Evolutionary conservation across 805 yeast species (phyloP), one percentile per base, ranked within the genome.

Genomic region (Yarrowia alimentaria): DNA sequence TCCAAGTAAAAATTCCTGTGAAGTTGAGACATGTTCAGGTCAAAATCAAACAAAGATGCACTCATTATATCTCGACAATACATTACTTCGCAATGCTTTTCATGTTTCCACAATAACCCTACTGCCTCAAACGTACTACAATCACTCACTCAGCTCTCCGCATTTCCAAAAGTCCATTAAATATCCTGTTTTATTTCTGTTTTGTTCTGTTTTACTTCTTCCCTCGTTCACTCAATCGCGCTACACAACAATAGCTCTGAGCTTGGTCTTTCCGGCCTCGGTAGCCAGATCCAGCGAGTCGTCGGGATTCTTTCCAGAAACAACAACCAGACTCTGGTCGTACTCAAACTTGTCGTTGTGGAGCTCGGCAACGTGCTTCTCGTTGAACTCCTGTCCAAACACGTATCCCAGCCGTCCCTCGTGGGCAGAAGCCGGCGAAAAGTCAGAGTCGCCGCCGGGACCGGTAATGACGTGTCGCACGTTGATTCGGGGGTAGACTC

Each of bases 251-350:
- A 43, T 43, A 4, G 37, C 37, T 30, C 50, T 28, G 12, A 43
- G 37, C 6, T 37, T 37, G 14, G 50, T 43, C 22, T 43, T 43
- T 8, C 50, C 50, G 14, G 50, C 50, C 18, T 30, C 50, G 16
- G 50, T 43, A 14, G 50, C 14, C n/a, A 43, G 30, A 22, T 43
- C 22, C 5, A 31, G 26, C 11, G 50, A 30, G 12, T 43, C 37
- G 6, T 43, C 50, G 12, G 37, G 37, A 29, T 43, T 31, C 20
- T 22, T 21, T 21, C 50, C 50, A 12, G 37, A 43, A 6, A 43
- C 35, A 30, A 43, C 31, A 3, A 43, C 37, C 30, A 43, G 30
- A 8, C 30, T n/a, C 30, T 43, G 37, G 22, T 43, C 50, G 21
- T 43, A 43, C 21, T 31, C 37, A n/a, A 43, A 21, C 8, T 4